Base-by-base conservation (phyloP, 1,284 basidiomycete species). In the Cutaneotrichosporon spelunceum region DNA sequence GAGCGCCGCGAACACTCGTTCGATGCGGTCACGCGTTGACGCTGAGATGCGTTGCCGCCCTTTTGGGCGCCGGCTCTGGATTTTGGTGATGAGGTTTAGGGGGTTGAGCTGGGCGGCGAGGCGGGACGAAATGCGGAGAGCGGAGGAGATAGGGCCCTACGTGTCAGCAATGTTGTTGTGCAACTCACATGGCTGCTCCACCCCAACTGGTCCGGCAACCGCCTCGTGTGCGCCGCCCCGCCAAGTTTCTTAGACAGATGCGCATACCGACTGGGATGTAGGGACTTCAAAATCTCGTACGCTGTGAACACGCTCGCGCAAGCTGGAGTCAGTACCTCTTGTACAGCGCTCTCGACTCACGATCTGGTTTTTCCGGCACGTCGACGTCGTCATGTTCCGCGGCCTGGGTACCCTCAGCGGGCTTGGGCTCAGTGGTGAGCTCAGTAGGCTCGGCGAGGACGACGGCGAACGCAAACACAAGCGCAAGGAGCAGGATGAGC, bases 1-100 rank as follows among this genome's bases (percentile, higher is more conserved):
- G 30, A 94, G 76, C 14, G 93, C 74, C 69, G 88, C 87, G 14
- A 91, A 71, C 36, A 91, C 86, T 71, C 89, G 89, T 68, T 89
- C 86, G 3, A 87, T 86, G 50, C 70, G 67, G n/a, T 71, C 70
- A 24, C 66, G 62, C 39, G 69, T 64, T 24, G 63, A 64, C 49
- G 62, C 61, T 33, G 59, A 26, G 14, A 55, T 45, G n/a, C 57
- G 63, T 30, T 23, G 60, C 27, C 29, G 66, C 63, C 52, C 59
- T 47, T n/a, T 57, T 59, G 45, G 62, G 42, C 33, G 42, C 33
- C n/a, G n/a, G n/a, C n/a, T n/a, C n/a, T 42, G 61, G 13, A 65
- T n/a, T 30, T 54, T 48, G 42, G 13, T 4, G 21, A 63, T 27
- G 14, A 56, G 19, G 44, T 58, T 57, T 45, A 64, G 39, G 19